These are phyloP conservation scores for Fusarium siculi DNA, from an alignment of 2,329 filamentous ascomycete species.

Conservation along the genomic window DNA sequence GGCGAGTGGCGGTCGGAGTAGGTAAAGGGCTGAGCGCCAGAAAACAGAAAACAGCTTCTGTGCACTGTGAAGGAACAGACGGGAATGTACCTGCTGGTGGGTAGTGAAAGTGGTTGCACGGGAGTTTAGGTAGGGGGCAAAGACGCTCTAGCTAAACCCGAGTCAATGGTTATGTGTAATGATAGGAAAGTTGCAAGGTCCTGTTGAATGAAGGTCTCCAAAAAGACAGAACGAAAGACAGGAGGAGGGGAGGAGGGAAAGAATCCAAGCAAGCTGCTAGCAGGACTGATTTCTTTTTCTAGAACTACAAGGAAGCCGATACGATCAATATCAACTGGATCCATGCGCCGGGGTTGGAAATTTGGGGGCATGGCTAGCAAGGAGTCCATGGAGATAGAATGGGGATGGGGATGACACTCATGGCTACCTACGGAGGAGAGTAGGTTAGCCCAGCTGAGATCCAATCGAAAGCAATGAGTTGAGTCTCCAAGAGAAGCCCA, in stretches of 20 bases:
- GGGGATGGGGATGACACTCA: conserved; percentile 25
- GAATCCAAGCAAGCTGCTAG: conserved; percentile 2
- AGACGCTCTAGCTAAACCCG: conserved; percentile 17
- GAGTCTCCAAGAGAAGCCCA: conserved; percentile 22
- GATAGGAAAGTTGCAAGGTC: conserved; percentile 10
- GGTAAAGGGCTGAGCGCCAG: conserved; percentile 27
- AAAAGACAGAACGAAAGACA: background rate
- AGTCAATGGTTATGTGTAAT: conserved; percentile 4
- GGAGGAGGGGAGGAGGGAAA: background rate
- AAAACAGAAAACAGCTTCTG: conserved; percentile 9
- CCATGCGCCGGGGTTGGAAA: conserved; percentile 32
- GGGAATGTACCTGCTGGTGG: conserved; percentile 15
- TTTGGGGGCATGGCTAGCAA: conserved; percentile 27
- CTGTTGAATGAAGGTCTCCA: background rate
- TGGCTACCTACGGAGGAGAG: conserved; percentile 12
- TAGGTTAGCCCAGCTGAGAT: conserved; percentile 7
- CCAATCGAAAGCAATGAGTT: conserved; percentile 25
- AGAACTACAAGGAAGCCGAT: conserved; percentile 30
- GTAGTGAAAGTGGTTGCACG: conserved; percentile 11
- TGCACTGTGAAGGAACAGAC: conserved; percentile 26
- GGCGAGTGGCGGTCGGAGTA: conserved; percentile 30
- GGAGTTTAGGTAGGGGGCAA: conserved; percentile 1
- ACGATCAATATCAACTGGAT: conserved; percentile 26
- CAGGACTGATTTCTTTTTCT: conserved; percentile 17
- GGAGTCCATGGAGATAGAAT: conserved; percentile 34